Base-by-base conservation (phyloP, 306 rosid genomes). In the Vachellia pachyceras region DNA sequence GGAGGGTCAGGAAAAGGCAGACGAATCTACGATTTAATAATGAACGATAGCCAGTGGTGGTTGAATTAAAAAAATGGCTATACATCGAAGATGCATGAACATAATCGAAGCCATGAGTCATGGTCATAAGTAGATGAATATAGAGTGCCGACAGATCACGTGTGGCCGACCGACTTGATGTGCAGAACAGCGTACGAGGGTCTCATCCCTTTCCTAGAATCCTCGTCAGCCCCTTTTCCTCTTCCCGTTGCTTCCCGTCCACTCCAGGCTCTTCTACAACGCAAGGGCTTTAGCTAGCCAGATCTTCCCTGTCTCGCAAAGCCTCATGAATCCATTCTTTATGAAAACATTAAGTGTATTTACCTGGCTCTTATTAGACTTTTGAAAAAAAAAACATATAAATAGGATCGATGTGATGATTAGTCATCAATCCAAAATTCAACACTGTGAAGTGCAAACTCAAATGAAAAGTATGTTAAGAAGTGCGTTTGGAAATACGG, bases 141-240 rank as follows among this genome's bases (percentile, higher is more conserved):
- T 29, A 29, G 5, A 13, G 8, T 17, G 70, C 87, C 75, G 82
- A 80, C 84, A 80, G 25, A 72, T 80, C 84, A 80, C 72, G 79
- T 77, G 82, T 77, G 45, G 18, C 14, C 1, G 35, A 15, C 47
- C 18, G 57, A 69, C 39, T 20, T 46, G 18, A 33, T 33, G 69
- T 10, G 1, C 47, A 79, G 13, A 42, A 64, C 72, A 65, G 60
- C 22, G 76, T 63, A 54, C 79, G 57, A 61, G 36, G 64, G 39
- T 39, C 49, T 68, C 37, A 15, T 65, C 50, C n/a, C 23, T 36
- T 36, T 36, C 65, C 11, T 0, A 10, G 63, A 55, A 55, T 20
- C 63, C 36, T 22, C 13, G 5, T n/a, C 64, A 22, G 3, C 2
- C 12, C 1, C 9, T 55, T 55, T 20, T 2, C 12, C 33, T 20